Evolutionary conservation across 2,329 filamentous ascomycete species (phyloP), one percentile per base, ranked within the genome.

Genomic region (Pseudogymnoascus sp.): DNA sequence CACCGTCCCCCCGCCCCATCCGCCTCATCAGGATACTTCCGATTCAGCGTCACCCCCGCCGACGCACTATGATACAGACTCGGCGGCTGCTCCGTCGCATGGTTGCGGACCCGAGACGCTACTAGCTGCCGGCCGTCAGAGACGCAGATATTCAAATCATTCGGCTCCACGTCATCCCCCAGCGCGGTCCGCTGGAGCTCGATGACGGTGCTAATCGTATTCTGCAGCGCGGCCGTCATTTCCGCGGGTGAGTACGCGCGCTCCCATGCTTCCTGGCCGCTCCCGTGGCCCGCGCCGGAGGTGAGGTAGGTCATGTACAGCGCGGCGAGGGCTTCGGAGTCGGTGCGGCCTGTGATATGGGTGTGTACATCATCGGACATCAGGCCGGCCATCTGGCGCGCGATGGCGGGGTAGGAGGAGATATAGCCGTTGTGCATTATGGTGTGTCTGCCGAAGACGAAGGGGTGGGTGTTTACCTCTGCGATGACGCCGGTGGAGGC

Each of bases 351-450:
- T 16, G 76, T 69, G 19, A 83, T 74, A 61, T 78, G 77, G 60
- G 73, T 75, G 66, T 80, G 82, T 1, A 77, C 75, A 59, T 80
- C 79, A 30, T 77, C 76, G 39, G 73, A 75, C 64, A 84, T 72
- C 5, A 78, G 69, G 19, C 75, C 71, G 11, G 65, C 76, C 64
- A 83, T 70, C 23, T 77, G 74, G 7, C 79, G 75, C 30, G 79
- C 76, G 58, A 83, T 79, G 6, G 70, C 65, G 1, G 72, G 66
- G 68, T 83, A 83, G 64, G 77, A 71, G 9, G 76, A 75, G 35
- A 82, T 75, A 14, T 76, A 76, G 1, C 81, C 81, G 67, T 83
- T 83, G 72, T 84, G 81, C 81, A 84, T 83, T 68, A 83, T 79
- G 7, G 75, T 74, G 65, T 82, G 79, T 38, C 80, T 73, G 12